A percentile compares a stretch with the other conserved stretches of the same genome.
Conservation (phyloP, 1,284 basidiomycete species). For the Ceraceosorus guamensis region DNA sequence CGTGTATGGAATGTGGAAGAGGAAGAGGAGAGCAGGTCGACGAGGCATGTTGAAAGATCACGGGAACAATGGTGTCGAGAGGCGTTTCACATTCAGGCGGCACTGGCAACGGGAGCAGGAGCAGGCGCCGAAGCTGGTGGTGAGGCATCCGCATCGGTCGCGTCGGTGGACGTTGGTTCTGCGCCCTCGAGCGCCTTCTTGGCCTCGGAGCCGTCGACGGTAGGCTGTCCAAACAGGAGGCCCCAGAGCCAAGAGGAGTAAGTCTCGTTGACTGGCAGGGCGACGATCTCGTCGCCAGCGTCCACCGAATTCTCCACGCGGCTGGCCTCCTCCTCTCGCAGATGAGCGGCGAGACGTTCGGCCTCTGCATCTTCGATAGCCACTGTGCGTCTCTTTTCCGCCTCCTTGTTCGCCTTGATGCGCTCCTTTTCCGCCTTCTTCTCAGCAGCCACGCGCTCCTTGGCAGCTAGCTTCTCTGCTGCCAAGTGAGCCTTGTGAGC, state of each 20-base stretch:
- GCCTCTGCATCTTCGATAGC: neutral
- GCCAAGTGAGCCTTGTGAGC: neutral
- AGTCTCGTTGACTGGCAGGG: neutral
- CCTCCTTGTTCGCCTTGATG: neutral
- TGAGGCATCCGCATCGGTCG: neutral
- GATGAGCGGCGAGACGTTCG: neutral
- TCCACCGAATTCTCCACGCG: neutral
- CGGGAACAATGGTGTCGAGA: neutral
- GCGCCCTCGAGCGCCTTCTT: neutral
- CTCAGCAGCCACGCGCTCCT: neutral
- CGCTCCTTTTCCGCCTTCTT: neutral
- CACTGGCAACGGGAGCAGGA: neutral
- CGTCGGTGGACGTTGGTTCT: neutral
- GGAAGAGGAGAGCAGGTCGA: neutral
- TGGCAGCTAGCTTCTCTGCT: neutral
- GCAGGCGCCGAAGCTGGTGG: no score
- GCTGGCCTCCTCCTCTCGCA: neutral
- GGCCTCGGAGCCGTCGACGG: neutral
- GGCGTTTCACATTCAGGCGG: neutral
- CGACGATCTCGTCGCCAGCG: neutral
- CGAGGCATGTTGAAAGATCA: neutral
- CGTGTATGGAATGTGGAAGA: no score
- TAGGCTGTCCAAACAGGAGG: neutral
- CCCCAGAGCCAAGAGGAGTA: neutral
- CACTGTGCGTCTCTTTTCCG: neutral